A percentile compares a stretch with the other conserved stretches of the same genome.
phyloP scores from a whole-genome alignment of 2,329 filamentous ascomycete species.

The Microdochium paspali region DNA sequence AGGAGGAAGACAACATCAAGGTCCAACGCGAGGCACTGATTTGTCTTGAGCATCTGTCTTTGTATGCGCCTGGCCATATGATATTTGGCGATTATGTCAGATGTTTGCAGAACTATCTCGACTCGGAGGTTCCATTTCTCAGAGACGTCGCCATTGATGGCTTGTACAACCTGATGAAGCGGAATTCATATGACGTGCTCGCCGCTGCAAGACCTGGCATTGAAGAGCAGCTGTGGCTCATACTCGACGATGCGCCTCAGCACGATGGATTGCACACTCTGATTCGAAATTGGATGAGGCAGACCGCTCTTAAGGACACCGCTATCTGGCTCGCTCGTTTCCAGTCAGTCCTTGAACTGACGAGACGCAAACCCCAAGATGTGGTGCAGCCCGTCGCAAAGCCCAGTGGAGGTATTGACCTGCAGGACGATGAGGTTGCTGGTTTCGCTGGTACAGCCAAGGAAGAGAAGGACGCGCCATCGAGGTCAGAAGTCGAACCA shows the following conservation, averaged over 20 bases:
- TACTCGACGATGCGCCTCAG: slow-evolving; percentile 66
- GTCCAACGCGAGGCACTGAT: slow-evolving; percentile 69
- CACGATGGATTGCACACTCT: slow-evolving; percentile 80
- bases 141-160: slow-evolving; percentile 78
- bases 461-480: slow-evolving; percentile 38
- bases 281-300: slow-evolving; percentile 85
- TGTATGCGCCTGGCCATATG: slow-evolving; percentile 85
- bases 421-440: slow-evolving; percentile 93
- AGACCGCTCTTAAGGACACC: slow-evolving; percentile 75
- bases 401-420: slow-evolving; percentile 54
- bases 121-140: slow-evolving; percentile 58
- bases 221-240: slow-evolving; percentile 87
- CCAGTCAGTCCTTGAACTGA: slow-evolving; percentile 84
- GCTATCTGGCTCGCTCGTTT: slow-evolving; percentile 81
- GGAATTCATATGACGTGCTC: slow-evolving; percentile 76
- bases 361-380: slow-evolving; percentile 56
- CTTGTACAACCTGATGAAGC: slow-evolving; percentile 90
- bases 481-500: slow-evolving; percentile 66
- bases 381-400: slow-evolving; percentile 33
- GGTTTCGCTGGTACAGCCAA: slow-evolving; percentile 67
- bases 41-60: slow-evolving; percentile 81
- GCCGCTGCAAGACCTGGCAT: slow-evolving; percentile 65
- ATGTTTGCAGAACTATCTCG: slow-evolving; percentile 68
- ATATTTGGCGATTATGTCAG: slow-evolving; percentile 78
- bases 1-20: slow-evolving; percentile 60